phyloP scores from a whole-genome alignment of 2,329 filamentous ascomycete genomes.

The Pochonia chlamydosporia region DNA sequence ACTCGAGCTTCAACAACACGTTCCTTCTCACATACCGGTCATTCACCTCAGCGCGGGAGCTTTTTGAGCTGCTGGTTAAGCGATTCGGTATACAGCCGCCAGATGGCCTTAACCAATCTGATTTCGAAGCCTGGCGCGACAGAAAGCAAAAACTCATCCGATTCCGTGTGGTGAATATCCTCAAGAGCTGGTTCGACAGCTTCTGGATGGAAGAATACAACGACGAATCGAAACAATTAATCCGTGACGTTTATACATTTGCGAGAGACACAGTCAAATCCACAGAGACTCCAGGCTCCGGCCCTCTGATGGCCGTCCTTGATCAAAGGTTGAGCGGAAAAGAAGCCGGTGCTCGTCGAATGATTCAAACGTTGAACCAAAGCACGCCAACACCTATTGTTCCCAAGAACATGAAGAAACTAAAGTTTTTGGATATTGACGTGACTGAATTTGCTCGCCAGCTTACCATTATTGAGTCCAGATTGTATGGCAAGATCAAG shows the following conservation, averaged over 20 bases:
- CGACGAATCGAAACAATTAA: conserved; percentile 75
- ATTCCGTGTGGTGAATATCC: conserved; percentile 92
- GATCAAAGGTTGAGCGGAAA: conserved; percentile 86
- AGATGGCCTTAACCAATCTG: conserved; percentile 65
- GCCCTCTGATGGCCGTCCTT: conserved; percentile 75
- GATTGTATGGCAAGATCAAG: conserved; percentile 91
- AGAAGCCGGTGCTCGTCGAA: conserved; percentile 76
- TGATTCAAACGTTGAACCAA: conserved; percentile 80
- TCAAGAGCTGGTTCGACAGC: conserved; percentile 97
- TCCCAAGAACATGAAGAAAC: conserved; percentile 98
- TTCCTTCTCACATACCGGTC: conserved; percentile 96
- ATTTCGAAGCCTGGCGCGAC: conserved; percentile 85
- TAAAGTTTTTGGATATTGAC: conserved; percentile 97
- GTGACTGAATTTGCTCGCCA: conserved; percentile 95
- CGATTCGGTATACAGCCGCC: conserved; percentile 91
- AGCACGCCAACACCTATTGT: conserved; percentile 83
- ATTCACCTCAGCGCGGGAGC: conserved; percentile 82
- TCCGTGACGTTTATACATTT: conserved; percentile 85
- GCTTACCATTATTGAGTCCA: conserved; percentile 93
- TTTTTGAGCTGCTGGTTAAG: conserved; percentile 89
- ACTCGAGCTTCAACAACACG: conserved; percentile 94
- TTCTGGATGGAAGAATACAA: conserved; percentile 98
- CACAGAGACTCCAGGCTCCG: conserved; percentile 85
- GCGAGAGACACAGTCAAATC: conserved; percentile 88
- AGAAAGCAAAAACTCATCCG: conserved; percentile 94